Base-by-base conservation (phyloP, 148 eudicot species). In the Pharnaceum exiguum region DNA sequence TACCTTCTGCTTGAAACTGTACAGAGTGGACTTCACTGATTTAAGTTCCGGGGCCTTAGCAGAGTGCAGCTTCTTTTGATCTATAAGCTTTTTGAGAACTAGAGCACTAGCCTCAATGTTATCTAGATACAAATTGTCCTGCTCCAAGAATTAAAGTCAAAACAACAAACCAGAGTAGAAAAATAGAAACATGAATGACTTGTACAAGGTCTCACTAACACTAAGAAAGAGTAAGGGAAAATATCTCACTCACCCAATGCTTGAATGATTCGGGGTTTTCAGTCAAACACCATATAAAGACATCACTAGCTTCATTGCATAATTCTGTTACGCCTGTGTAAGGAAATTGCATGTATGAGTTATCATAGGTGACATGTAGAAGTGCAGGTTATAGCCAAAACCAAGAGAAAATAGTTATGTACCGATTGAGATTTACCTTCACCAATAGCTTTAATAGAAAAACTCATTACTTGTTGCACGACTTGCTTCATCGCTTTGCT, bases 221-320 rank as follows among this genome's bases (percentile, higher is more conserved):
- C 22, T 33, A 54, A 33, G 27, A 36, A 10, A 10, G 11, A 29
- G 31, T 21, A 17, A 15, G 36, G 27, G 27, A 15, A 42, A 52
- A 19, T 15, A n/a, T n/a, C n/a, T n/a, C n/a, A 25, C 82, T 72
- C 57, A 82, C 91, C 87, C 82, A 85, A 46, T 72, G 82, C 79
- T 70, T 79, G 71, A 61, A 82, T 62, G 85, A 74, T 28, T 77
- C 91, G 50, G 79, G 64, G 55, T 69, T 71, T 48, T 74, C 81
- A 31, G 62, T 67, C 79, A 82, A 75, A 59, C 82, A 76, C 87
- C 87, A 81, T 24, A 81, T 26, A 12, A 64, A 62, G 50, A 81
- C 46, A 66, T 61, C 54, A 21, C 53, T 48, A 59, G 91, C 84
- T 67, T 85, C 91, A 55, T 51, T 36, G 13, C 76, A 70, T 44